These are phyloP conservation scores for Boletus tylopilopsis DNA, from an alignment of 768 basidiomycete genomes.

Conservation along the genomic window DNA sequence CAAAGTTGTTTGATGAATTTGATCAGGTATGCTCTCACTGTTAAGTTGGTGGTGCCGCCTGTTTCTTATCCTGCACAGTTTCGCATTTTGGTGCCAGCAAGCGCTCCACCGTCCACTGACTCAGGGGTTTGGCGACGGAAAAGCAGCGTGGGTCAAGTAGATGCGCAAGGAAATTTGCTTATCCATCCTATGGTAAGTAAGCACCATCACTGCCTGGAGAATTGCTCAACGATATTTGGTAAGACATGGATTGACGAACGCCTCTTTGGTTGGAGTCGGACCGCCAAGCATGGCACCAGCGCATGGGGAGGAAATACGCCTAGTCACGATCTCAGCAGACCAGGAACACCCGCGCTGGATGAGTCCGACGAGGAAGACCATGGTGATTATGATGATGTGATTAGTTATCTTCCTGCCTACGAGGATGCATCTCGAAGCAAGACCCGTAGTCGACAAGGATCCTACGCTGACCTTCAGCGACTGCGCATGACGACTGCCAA, in stretches of 20 bases:
- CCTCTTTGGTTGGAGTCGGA: slow-evolving; percentile 87
- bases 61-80: slow-evolving; percentile 40
- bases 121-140: slow-evolving; percentile 78
- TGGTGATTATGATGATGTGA: slow-evolving; percentile 89
- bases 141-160: slow-evolving; percentile 77
- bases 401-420: slow-evolving; percentile 55
- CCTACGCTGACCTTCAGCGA: slow-evolving; percentile 80
- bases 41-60: neutral
- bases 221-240: slow-evolving; percentile 4
- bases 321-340: slow-evolving; percentile 57
- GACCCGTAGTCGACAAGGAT: slow-evolving; percentile 60
- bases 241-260: slow-evolving; percentile 92
- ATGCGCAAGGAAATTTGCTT: slow-evolving; percentile 78
- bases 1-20: slow-evolving; percentile 83
- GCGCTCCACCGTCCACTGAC: slow-evolving; percentile 74
- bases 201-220: slow-evolving; percentile 4
- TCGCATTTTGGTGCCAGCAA: slow-evolving; percentile 77
- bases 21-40: slow-evolving; percentile 51
- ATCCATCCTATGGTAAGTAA: slow-evolving; percentile 79
- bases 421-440: slow-evolving; percentile 44
- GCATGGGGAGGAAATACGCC: slow-evolving; percentile 69
- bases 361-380: slow-evolving; percentile 83
- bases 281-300: slow-evolving; percentile 73
- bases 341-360: slow-evolving; percentile 72
- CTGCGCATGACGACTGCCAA: slow-evolving; percentile 40